Evolutionary conservation across 208 protist genomes (phyloP).

Genomic region (Leptomonas seymouri): DNA sequence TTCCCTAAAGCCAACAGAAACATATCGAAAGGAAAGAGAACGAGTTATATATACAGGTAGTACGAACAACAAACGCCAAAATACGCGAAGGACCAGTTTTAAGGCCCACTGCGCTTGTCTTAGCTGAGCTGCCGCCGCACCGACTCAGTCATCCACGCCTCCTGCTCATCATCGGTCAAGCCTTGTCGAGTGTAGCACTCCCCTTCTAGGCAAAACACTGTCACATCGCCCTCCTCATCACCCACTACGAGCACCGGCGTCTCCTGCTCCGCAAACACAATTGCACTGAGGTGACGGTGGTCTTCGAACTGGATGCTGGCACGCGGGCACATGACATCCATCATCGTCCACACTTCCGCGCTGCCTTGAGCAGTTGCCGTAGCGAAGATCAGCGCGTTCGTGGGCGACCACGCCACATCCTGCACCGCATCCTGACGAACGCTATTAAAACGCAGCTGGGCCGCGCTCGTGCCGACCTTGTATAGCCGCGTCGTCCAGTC

Average conservation of each 20-base stretch:
- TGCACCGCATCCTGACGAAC: constrained; percentile 87
- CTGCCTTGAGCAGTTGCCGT: constrained; percentile 89
- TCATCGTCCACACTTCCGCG: constrained; percentile 82
- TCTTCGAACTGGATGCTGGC: constrained; percentile 68
- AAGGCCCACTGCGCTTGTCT: not conserved
- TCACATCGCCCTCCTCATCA: constrained; percentile 90
- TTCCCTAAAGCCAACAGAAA: too few species aligned
- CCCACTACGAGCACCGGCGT: constrained; percentile 88
- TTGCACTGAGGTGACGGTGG: constrained; percentile 69
- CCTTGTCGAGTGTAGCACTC: constrained; percentile 50
- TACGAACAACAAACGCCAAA: too few species aligned
- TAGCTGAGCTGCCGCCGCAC: constrained; percentile 59
- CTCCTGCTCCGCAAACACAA: constrained; percentile 90
- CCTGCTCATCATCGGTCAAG: constrained; percentile 80
- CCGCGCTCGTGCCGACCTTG: constrained; percentile 59
- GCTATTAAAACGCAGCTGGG: constrained; percentile 86
- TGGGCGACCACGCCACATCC: constrained; percentile 95
- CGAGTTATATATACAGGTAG: too few species aligned
- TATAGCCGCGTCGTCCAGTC: constrained; percentile 97
- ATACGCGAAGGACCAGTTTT: not conserved
- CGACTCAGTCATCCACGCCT: constrained; percentile 72
- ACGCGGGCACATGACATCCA: constrained; percentile 73
- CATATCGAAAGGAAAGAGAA: too few species aligned
- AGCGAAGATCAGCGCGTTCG: constrained; percentile 92
- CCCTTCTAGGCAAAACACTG: constrained; percentile 66